These are phyloP conservation scores for Boletus rubroflammeus DNA, from an alignment of 768 basidiomycete species.

Conservation along the genomic window DNA sequence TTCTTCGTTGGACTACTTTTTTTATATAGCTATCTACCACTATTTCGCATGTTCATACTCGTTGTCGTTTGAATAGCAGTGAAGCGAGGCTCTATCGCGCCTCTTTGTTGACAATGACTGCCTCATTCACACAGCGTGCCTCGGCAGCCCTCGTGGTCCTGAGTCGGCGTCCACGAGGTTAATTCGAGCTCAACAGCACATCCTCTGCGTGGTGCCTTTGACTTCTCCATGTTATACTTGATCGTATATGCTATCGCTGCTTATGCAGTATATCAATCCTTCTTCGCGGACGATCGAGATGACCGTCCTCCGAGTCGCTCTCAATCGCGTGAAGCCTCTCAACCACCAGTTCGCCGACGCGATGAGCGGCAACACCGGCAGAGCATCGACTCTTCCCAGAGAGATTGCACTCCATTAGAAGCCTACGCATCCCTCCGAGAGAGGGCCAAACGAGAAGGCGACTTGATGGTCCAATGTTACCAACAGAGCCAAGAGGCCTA, in stretches of 20 bases:
- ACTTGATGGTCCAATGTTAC: constrained; percentile 64
- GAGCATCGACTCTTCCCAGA: background rate
- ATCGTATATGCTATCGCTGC: constrained; percentile 9
- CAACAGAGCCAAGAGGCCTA: constrained; percentile 74
- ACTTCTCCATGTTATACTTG: constrained; percentile 13
- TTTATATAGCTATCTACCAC: background rate
- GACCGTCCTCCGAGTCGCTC: background rate
- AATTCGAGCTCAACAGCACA: background rate
- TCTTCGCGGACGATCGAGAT: constrained; percentile 8
- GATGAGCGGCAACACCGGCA: constrained; percentile 8
- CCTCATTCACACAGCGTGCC: background rate
- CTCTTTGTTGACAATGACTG: background rate
- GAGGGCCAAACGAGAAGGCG: constrained; percentile 73
- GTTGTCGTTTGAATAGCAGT: background rate
- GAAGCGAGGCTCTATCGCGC: background rate
- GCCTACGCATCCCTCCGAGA: constrained; percentile 64
- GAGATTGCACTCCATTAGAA: background rate
- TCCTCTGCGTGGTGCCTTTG: background rate
- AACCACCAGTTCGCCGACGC: background rate
- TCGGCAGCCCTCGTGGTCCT: background rate
- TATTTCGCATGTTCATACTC: constrained; percentile 8
- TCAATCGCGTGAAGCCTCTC: background rate
- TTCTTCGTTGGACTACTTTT: constrained; percentile 4
- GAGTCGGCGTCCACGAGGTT: background rate
- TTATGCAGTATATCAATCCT: constrained; percentile 8